Conservation (phyloP, 176 grass and related monocot species). For the Panicum miliaceum region DNA sequence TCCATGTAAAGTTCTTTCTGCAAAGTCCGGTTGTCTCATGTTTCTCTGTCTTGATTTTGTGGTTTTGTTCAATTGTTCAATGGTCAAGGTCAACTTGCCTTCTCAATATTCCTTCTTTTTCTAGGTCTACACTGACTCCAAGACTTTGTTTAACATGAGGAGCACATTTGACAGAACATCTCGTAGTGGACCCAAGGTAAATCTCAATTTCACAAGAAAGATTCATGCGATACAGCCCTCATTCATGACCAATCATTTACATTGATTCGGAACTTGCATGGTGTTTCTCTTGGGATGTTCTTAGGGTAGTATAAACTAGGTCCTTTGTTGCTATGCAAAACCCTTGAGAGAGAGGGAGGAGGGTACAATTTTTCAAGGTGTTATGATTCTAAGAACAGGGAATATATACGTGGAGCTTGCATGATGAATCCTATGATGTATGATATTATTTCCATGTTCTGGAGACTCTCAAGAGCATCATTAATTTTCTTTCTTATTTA, state of each 20-base stretch:
- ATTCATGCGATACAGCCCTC: neutral
- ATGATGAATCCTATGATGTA: neutral
- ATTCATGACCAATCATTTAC: constrained; percentile 17
- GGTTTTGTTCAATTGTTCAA: constrained; percentile 23
- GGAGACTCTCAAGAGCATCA: neutral
- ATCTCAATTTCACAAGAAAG: constrained; percentile 18
- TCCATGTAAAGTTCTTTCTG: constrained; percentile 65
- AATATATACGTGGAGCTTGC: neutral
- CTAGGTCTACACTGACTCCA: constrained; percentile 82
- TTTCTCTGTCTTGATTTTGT: neutral
- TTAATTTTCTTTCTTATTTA: constrained; percentile 2
- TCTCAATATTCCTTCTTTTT: constrained; percentile 2
- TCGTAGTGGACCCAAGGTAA: constrained; percentile 84
- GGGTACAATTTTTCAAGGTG: neutral
- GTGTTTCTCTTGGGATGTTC: constrained; percentile 10
- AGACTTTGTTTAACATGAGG: constrained; percentile 66
- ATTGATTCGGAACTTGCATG: neutral
- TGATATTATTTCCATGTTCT: constrained; percentile 18
- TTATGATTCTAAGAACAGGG: neutral
- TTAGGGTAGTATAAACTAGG: neutral
- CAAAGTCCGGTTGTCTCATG: neutral
- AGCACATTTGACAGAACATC: constrained; percentile 61
- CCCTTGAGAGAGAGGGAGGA: neutral
- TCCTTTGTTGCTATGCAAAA: neutral
- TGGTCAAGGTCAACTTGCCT: neutral